Percentiles rank a stretch among this genome's conserved stretches.
Conservation (phyloP, 164 flowering plant species). For the Magnolia officinalis region DNA sequence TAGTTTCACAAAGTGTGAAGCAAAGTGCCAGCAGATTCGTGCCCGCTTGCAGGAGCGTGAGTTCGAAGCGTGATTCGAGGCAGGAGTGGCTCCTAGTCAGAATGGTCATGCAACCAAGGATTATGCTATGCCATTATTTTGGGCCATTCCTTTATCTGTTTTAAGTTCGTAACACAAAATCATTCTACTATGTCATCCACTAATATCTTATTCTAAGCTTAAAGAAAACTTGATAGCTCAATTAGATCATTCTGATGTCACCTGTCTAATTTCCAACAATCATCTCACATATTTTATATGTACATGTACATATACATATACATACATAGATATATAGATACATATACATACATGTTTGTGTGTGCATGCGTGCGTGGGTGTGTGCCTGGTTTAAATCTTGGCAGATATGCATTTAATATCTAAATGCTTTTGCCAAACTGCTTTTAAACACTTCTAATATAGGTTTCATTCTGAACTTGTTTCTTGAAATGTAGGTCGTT, state of each 20-base stretch:
- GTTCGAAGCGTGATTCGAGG: not conserved
- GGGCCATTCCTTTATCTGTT: too few species aligned
- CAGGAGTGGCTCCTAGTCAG: not conserved
- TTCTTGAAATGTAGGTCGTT: slow-evolving; percentile 20
- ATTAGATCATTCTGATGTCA: not conserved
- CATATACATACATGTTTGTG: too few species aligned
- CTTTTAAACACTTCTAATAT: not conserved
- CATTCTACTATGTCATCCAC: too few species aligned
- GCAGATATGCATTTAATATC: not conserved
- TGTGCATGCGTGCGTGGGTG: not conserved
- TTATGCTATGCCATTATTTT: too few species aligned
- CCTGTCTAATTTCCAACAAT: too few species aligned
- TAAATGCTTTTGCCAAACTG: not conserved
- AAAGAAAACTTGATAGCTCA: not conserved
- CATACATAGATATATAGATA: too few species aligned
- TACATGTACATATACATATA: too few species aligned
- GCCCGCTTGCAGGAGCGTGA: not conserved
- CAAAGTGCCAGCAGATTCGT: too few species aligned
- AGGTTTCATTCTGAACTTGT: not conserved
- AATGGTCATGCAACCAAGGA: not conserved
- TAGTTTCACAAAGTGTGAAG: not conserved
- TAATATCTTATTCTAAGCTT: too few species aligned
- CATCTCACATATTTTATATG: too few species aligned
- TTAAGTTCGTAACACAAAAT: too few species aligned
- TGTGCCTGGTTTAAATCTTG: not conserved